Evolutionary conservation across 495 filamentous ascomycete genomes (phyloP).

Genomic region (Daldinia grandis): DNA sequence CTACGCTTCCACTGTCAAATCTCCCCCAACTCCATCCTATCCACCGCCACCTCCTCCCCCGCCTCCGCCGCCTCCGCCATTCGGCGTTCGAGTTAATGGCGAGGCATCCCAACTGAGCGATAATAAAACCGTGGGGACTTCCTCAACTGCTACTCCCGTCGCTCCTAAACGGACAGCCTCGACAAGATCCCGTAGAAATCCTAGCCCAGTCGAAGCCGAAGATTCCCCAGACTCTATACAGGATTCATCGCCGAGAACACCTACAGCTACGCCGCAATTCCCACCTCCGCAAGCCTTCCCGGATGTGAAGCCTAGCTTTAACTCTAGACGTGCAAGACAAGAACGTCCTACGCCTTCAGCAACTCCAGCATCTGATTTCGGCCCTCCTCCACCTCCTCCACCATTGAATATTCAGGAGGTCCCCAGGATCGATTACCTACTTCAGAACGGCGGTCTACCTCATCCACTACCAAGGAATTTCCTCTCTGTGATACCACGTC

Average conservation of each 20-base stretch:
- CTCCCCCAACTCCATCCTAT: constrained; percentile 40
- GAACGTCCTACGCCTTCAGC: constrained; percentile 48
- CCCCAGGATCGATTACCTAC: constrained; percentile 87
- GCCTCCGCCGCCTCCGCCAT: constrained; percentile 33
- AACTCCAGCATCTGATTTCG: constrained; percentile 53
- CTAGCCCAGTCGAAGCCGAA: constrained; percentile 48
- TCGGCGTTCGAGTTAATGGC: constrained; percentile 28
- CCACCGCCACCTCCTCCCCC: constrained; percentile 36
- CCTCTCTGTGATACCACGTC: constrained; percentile 61
- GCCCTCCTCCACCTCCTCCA: constrained; percentile 73
- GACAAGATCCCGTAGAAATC: constrained; percentile 49
- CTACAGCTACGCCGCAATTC: constrained; percentile 61
- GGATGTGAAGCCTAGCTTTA: constrained; percentile 45
- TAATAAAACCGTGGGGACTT: constrained; percentile 31
- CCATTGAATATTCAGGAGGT: constrained; percentile 67
- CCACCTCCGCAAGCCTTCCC: constrained; percentile 49
- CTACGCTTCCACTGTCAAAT: constrained; percentile 52
- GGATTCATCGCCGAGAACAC: constrained; percentile 67
- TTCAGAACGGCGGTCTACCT: constrained; percentile 83
- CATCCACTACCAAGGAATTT: constrained; percentile 71
- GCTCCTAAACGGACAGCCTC: constrained; percentile 65
- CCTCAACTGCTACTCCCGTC: constrained; percentile 66
- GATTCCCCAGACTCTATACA: constrained; percentile 58
- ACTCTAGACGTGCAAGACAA: constrained; percentile 40
- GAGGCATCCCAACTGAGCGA: constrained; percentile 60